Base-by-base conservation (phyloP, 768 basidiomycete species). In the Leccinum variicolor region DNA sequence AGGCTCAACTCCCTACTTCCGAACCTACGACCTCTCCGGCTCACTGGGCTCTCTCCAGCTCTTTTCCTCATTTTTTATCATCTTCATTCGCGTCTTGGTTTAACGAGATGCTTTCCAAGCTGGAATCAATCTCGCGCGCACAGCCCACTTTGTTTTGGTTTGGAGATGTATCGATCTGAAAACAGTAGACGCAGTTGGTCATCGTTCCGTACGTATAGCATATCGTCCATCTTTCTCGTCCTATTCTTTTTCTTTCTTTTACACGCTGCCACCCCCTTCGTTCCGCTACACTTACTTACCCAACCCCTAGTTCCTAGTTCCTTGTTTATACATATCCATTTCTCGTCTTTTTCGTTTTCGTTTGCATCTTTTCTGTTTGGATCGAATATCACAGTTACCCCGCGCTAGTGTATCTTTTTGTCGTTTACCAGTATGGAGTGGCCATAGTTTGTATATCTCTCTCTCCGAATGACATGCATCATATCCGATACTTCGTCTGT, bases 321-420 rank as follows among this genome's bases (percentile, higher is more conserved):
- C 5, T 5, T 2, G 10, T 41, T 41, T 19, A 41, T 41, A 41
- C 41, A n/a, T 41, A 41, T 19, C 10, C 19, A 1, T 25, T n/a
- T 6, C 9, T n/a, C 29, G 14, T 29, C 2, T 23, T 21, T 23
- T 4, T 49, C 21, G 11, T 19, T 47, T 41, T 39, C 29, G 15
- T 43, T 41, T 41, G 23, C 52, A 49, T 43, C 46, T 50, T 53
- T 48, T 43, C 19, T 10, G 41, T 43, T 43, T 19, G 41, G 11
- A 10, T 43, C 52, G 36, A 54, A 59, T 56, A 65, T 62, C 59
- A 61, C 56, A 46, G 48, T 41, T 19, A 52, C 29, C 31, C 34
- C 17, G 43, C 23, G 48, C 53, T 58, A 62, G 45, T 68, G 64
- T 68, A 68, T 68, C 61, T 48, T 50, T 52, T 59, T 52, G 17